These are phyloP conservation scores for Tarenaya hassleriana DNA, from an alignment of 345 rosid species.

Conservation along the genomic window DNA sequence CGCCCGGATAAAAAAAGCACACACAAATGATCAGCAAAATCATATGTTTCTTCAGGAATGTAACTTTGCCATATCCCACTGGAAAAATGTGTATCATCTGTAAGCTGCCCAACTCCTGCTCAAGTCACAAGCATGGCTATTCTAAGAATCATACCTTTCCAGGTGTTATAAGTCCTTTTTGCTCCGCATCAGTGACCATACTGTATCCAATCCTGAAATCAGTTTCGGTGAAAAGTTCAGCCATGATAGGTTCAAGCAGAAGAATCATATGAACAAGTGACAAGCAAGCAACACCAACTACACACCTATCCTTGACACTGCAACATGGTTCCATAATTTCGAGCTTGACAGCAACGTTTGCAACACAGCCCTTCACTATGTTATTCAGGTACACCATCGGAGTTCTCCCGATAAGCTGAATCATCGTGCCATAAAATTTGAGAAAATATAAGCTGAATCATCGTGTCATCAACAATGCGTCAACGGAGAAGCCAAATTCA, in stretches of 20 bases:
- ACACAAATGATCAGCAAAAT: too few relatives aligned
- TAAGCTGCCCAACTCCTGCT: neutral
- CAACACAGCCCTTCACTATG: conserved; percentile 70
- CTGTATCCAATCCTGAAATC: conserved; percentile 71
- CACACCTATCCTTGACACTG: conserved; percentile 89
- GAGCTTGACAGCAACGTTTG: conserved; percentile 89
- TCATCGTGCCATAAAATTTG: conserved; percentile 9
- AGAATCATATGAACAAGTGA: neutral
- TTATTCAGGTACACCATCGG: conserved; percentile 95
- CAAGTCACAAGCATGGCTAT: neutral
- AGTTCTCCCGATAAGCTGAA: conserved; percentile 85
- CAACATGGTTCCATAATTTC: conserved; percentile 89
- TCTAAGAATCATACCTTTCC: conserved; percentile 28
- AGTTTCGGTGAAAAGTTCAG: conserved; percentile 13
- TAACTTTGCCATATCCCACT: too few relatives aligned
- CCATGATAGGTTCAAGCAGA: conserved; percentile 6
- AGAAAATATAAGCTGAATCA: too few relatives aligned
- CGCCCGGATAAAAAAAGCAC: too few relatives aligned
- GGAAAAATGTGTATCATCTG: neutral
- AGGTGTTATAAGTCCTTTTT: conserved; percentile 36
- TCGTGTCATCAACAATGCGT: too few relatives aligned
- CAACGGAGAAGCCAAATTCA: conserved; percentile 7
- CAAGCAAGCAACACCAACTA: neutral
- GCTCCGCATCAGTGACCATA: conserved; percentile 36
- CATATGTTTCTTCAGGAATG: too few relatives aligned